Conservation (phyloP, 495 filamentous ascomycete species). For the Aspergillus sclerotiicarbonarius region DNA sequence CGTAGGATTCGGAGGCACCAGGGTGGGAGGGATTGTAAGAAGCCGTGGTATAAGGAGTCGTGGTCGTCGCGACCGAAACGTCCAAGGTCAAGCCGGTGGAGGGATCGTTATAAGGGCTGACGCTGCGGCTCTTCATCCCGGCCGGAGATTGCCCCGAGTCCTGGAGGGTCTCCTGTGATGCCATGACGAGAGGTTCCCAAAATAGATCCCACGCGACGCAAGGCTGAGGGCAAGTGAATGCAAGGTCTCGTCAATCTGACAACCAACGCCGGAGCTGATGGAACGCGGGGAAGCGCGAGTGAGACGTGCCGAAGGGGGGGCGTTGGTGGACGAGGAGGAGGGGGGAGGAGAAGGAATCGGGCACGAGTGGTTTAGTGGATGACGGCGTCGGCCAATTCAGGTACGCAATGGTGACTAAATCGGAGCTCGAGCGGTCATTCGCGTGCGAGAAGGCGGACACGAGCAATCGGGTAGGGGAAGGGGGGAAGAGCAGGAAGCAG, state of each 20-base stretch:
- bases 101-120: constrained; percentile 42
- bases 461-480: constrained; percentile 2
- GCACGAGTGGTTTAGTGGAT: neutral
- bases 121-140: constrained; percentile 36
- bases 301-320: constrained; percentile 7
- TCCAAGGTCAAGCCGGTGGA: constrained; percentile 37
- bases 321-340: constrained; percentile 7
- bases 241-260: constrained; percentile 13
- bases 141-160: constrained; percentile 29
- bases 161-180: constrained; percentile 35
- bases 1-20: constrained; percentile 27
- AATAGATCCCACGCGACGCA: constrained; percentile 28
- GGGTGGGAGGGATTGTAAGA: constrained; percentile 14
- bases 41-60: constrained; percentile 25
- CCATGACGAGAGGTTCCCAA: constrained; percentile 32
- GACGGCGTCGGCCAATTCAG: constrained; percentile 2
- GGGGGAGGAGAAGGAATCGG: constrained; percentile 10
- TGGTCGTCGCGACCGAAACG: constrained; percentile 35
- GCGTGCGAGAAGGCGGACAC: neutral
- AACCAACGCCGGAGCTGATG: constrained; percentile 9
- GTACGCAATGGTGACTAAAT: neutral
- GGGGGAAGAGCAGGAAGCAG: constrained; percentile 11
- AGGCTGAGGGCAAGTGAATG: constrained; percentile 18
- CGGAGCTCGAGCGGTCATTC: constrained; percentile 11
- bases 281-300: neutral